phyloP scores from a whole-genome alignment of 108 stramenopile genomes.

The Conticribra guillardii region DNA sequence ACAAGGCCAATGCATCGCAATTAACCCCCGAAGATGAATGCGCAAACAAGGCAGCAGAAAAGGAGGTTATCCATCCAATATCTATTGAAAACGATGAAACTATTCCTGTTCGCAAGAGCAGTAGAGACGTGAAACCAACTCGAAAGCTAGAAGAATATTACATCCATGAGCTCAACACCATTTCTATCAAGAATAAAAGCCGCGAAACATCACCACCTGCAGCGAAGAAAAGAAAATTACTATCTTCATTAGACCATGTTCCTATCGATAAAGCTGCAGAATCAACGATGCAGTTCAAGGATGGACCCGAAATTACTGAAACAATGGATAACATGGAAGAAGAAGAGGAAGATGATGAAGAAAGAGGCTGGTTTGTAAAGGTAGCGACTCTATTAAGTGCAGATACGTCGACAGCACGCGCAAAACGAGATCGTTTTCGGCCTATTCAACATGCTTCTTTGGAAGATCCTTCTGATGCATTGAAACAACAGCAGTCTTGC shows the following conservation, averaged over 20 bases:
- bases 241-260: conserved; percentile 11
- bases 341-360: conserved; percentile 12
- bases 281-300: conserved; percentile 19
- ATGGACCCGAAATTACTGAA: too few relatives aligned
- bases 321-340: conserved; percentile 1
- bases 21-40: background rate
- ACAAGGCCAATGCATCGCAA: too few relatives aligned
- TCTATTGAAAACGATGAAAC: background rate
- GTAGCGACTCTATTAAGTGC: conserved; percentile 38
- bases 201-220: background rate
- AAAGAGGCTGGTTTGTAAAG: conserved; percentile 40
- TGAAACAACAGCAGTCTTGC: background rate
- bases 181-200: conserved; percentile 1
- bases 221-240: conserved; percentile 12
- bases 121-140: conserved; percentile 6
- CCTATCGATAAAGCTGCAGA: conserved; percentile 48
- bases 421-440: conserved; percentile 5
- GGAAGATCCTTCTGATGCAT: background rate
- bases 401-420: conserved; percentile 9
- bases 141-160: conserved; percentile 6
- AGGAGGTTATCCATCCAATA: background rate
- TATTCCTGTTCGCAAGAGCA: conserved; percentile 4
- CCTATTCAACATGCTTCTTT: conserved; percentile 1
- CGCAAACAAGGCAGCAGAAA: background rate
- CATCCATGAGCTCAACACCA: background rate